Evolutionary conservation across 148 eudicot species (phyloP), one percentile per base, ranked within the genome.

Genomic region (Gaultheria prostrata): DNA sequence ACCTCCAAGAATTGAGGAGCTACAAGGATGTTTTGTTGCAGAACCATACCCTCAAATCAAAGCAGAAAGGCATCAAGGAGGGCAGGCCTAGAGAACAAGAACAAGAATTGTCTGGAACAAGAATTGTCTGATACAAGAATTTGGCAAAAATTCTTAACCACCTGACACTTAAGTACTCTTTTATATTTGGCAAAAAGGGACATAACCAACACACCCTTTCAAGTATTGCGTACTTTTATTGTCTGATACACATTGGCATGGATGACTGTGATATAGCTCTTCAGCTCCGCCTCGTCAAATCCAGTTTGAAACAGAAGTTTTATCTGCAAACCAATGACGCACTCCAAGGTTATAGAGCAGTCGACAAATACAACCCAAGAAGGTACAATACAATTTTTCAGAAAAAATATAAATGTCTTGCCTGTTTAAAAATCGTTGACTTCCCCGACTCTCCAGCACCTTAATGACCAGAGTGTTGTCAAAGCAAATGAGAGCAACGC

Each of bases 381-480:
- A 63, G 30, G 28, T 24, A 17, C 63, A 48, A 76, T 67, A 78
- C 18, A 35, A 53, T 75, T 71, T 30, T 71, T 46, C 43, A 35
- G 78, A 50, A 73, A 46, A 84, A 21, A 86, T 46, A 82, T 24
- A 79, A 49, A 8, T 49, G 26, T 54, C 92, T 84, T 91, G 85
- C 98, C 98, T 94, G 99, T 91, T 97, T 97, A 87, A 97, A 97
- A 48, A 97, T 91, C 11, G 99, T 97, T 8, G 99, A 97, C 88
- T 97, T 97, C 49, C 99, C 99, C 13, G 99, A 94, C 82, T 97
- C 99, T 88, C 99, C 99, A 78, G 97, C 94, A 81, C 98, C 98
- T 95, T 84, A 61, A 54, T 77, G 84, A 82, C 54, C 80, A 85
- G 63, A 24, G 57, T 49, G 53, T 45, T 45, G 50, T n/a, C 20